Evolutionary conservation across 306 rosid genomes (phyloP).

Genomic region (Cucurbita pepo): DNA sequence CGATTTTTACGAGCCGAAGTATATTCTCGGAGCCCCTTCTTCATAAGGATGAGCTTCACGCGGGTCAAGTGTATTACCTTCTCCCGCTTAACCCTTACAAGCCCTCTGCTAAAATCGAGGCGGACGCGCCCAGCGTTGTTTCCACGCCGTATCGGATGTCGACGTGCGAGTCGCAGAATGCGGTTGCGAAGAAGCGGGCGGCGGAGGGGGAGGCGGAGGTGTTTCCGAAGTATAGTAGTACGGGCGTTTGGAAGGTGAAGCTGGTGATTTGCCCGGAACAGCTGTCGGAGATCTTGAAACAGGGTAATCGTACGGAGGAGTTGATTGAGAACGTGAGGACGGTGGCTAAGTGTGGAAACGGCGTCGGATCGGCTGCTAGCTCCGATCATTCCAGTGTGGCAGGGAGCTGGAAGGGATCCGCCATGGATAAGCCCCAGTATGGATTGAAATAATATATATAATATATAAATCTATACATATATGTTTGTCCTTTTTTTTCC

Average conservation of each 20-base stretch:
- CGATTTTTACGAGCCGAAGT: constrained; percentile 28
- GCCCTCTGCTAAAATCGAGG: not conserved
- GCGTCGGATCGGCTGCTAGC: constrained; percentile 23
- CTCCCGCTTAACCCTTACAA: constrained; percentile 49
- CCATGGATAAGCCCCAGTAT: not conserved
- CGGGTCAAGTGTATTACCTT: constrained; percentile 43
- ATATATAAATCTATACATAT: no score
- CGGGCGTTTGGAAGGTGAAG: constrained; percentile 81
- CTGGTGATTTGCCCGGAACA: constrained; percentile 58
- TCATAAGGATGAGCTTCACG: constrained; percentile 39
- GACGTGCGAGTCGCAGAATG: constrained; percentile 17
- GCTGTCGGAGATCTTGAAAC: constrained; percentile 62
- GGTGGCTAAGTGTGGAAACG: constrained; percentile 57
- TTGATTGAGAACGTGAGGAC: constrained; percentile 67
- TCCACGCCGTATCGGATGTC: constrained; percentile 60
- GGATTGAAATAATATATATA: not conserved
- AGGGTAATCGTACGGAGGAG: constrained; percentile 47
- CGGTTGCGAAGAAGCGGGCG: constrained; percentile 9
- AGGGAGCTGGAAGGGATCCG: not conserved
- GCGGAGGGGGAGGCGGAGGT: constrained; percentile 36
- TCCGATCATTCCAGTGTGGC: constrained; percentile 65
- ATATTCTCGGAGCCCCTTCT: constrained; percentile 33
- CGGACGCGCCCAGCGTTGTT: not conserved
- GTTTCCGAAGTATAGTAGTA: constrained; percentile 37
- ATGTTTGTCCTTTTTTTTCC: not conserved